Evolutionary conservation across 495 filamentous ascomycete species (phyloP).

Genomic region (Astrothelium subdiscretum): DNA sequence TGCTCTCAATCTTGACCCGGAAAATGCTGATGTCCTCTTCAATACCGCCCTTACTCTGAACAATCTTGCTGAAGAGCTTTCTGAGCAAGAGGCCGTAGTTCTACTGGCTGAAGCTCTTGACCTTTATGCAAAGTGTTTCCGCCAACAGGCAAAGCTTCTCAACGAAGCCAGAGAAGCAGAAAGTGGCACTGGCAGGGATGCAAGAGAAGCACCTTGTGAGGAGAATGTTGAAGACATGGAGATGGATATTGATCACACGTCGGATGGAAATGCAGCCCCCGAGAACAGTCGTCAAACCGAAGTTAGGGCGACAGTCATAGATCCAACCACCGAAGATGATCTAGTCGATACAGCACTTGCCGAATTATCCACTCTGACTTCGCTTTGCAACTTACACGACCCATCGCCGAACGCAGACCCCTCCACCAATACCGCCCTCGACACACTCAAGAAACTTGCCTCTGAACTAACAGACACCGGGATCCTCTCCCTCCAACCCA

Average conservation of each 20-base stretch:
- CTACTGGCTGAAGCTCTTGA: slow-evolving; percentile 51
- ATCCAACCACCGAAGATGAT: slow-evolving; percentile 48
- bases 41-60: slow-evolving; percentile 59
- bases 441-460: slow-evolving; percentile 47
- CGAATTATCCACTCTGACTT: slow-evolving; percentile 46
- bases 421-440: slow-evolving; percentile 24
- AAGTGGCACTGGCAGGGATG: slow-evolving; percentile 32
- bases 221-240: slow-evolving; percentile 10
- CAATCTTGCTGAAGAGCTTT: slow-evolving; percentile 47
- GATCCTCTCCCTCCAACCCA: slow-evolving; percentile 18
- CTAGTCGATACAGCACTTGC: slow-evolving; percentile 55
- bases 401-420: slow-evolving; percentile 25
- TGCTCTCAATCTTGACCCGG: slow-evolving; percentile 44
- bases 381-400: slow-evolving; percentile 37
- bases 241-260: slow-evolving; percentile 20
- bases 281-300: background rate
- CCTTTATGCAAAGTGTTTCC: slow-evolving; percentile 50
- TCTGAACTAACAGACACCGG: slow-evolving; percentile 35
- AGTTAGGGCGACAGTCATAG: slow-evolving; percentile 38
- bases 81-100: slow-evolving; percentile 33
- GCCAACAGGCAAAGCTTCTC: slow-evolving; percentile 41
- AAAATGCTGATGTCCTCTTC: slow-evolving; percentile 55
- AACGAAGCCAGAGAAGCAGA: slow-evolving; percentile 38
- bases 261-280: slow-evolving; percentile 38
- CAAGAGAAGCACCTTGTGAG: slow-evolving; percentile 15